Evolutionary conservation across 768 basidiomycete species (phyloP), one percentile per base, ranked within the genome.

Genomic region (Pisolithus microcarpus): DNA sequence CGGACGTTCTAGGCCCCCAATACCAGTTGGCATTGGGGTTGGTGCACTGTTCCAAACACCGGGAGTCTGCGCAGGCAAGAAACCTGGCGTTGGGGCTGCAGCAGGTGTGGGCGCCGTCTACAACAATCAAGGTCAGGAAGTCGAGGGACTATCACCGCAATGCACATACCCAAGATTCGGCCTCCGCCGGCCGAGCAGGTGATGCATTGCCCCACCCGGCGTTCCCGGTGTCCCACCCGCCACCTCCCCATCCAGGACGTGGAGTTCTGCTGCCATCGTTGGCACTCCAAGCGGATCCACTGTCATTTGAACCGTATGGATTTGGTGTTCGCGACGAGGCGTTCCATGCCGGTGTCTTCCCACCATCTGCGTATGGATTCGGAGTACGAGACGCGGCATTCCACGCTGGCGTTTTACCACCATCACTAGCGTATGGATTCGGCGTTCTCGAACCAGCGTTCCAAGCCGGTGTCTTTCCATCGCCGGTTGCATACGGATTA

Each of bases 381-480:
- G 87, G 86, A 2, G 87, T 88, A 49, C 79, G 70, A 26, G 80
- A 78, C 38, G 72, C 70, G 7, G 75, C 75, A 53, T 73, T 77
- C 77, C 83, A 85, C 15, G 83, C 84, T 0, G 87, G 87, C 7
- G 87, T 89, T 51, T 76, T 74, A 31, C 82, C 75, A 16, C 83
- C 76, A 40, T 77, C 77, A 30, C 58, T 59, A 9, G 71, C 78
- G 52, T 79, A 80, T 7, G 85, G 82, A 60, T 88, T 89, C 2
- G 87, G 86, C 10, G 87, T 87, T 50, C 80, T 70, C 18, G 81
- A 78, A 1, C 76, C 77, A 24, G 79, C 76, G 47, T 75, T 79
- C 85, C 78, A 84, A 16, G 77, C 81, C 30, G 80, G 82, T 4
- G 82, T 84, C 56, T 75, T 78, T 31, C 80, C 74, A 39, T 67